Evolutionary conservation across 345 rosid genomes (phyloP).

Genomic region (Syzygium aqueum): DNA sequence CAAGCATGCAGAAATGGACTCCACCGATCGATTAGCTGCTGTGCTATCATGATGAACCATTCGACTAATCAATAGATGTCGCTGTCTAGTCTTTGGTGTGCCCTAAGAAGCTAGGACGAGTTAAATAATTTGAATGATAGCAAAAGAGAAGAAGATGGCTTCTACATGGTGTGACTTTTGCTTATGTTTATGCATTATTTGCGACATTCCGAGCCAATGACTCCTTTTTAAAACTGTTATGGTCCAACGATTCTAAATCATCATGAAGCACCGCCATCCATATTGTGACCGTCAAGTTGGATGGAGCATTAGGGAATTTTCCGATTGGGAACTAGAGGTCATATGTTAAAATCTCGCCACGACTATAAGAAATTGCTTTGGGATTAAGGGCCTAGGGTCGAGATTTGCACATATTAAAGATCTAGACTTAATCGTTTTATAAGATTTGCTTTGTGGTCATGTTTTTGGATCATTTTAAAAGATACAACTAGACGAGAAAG

Average conservation of each 20-base stretch:
- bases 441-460: background rate
- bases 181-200: background rate
- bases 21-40: background rate
- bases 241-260: background rate
- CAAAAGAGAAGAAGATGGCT: background rate
- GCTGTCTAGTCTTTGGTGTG: background rate
- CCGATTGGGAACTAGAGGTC: background rate
- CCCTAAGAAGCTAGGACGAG: background rate
- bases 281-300: background rate
- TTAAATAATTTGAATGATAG: background rate
- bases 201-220: background rate
- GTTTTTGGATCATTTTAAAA: background rate
- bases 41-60: background rate
- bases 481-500: background rate
- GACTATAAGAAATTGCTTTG: rapidly evolving
- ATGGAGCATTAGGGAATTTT: background rate
- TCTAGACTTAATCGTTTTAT: background rate
- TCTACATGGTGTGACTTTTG: background rate
- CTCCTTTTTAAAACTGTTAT: background rate
- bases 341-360: background rate
- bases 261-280: background rate
- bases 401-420: rapidly evolving
- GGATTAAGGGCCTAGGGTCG: background rate
- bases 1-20: background rate
- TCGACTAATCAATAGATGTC: background rate